These are phyloP conservation scores for Kwoniella dejecticola DNA, from an alignment of 768 basidiomycete genomes.

Conservation along the genomic window DNA sequence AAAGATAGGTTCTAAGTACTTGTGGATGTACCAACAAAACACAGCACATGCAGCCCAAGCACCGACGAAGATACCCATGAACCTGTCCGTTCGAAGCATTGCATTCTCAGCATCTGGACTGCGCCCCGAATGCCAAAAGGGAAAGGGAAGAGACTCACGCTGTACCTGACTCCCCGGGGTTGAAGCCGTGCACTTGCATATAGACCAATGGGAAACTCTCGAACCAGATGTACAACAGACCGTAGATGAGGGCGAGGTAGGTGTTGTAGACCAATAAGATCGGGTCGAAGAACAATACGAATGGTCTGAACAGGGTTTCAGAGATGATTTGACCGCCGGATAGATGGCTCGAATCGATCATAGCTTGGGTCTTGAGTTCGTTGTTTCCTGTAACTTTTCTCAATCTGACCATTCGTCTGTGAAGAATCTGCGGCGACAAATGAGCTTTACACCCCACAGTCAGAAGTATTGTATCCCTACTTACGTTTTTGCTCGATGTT, in stretches of 20 bases:
- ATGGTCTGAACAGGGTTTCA: slow-evolving; percentile 36
- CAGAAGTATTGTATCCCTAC: too few relatives aligned
- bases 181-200: slow-evolving; percentile 17
- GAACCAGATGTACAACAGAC: slow-evolving; percentile 21
- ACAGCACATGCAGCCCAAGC: slow-evolving; percentile 18
- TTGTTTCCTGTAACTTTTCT: slow-evolving; percentile 40
- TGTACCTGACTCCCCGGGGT: slow-evolving; percentile 14
- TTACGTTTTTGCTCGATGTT: slow-evolving; percentile 18
- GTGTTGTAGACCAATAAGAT: slow-evolving; percentile 47
- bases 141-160: slow-evolving; percentile 12
- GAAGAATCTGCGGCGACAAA: slow-evolving; percentile 23
- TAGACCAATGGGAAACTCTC: slow-evolving; percentile 17
- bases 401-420: slow-evolving; percentile 32
- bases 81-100: too few relatives aligned
- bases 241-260: slow-evolving; percentile 47
- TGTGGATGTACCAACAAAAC: slow-evolving; percentile 17
- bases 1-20: slow-evolving; percentile 23
- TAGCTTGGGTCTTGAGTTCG: slow-evolving; percentile 29
- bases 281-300: slow-evolving; percentile 49
- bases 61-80: slow-evolving; percentile 24
- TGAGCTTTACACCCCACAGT: too few relatives aligned
- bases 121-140: too few relatives aligned
- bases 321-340: not conserved
- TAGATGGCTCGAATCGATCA: slow-evolving; percentile 35
- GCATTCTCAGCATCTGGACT: too few relatives aligned